Percentiles rank a stretch among this genome's conserved stretches.
These are phyloP conservation scores for Scorias spongiosa DNA, from an alignment of 2,329 filamentous ascomycete genomes.

Conservation along the genomic window DNA sequence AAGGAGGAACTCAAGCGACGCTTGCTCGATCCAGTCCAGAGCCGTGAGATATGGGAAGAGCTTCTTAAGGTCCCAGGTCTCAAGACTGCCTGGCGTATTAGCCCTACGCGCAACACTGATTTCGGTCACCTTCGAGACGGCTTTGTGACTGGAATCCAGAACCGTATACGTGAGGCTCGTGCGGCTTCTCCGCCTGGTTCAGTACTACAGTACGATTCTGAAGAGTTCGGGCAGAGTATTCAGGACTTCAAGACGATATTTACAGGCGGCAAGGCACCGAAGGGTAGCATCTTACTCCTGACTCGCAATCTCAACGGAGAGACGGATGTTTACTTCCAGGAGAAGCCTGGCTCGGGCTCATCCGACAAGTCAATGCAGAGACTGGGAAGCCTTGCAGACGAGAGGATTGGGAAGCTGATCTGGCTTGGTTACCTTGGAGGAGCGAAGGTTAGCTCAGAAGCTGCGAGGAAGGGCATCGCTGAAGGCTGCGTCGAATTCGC, in stretches of 20 bases:
- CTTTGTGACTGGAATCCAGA: slow-evolving; percentile 73
- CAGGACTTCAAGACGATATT: slow-evolving; percentile 70
- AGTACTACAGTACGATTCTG: slow-evolving; percentile 46
- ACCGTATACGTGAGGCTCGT: slow-evolving; percentile 45
- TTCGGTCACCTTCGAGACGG: slow-evolving; percentile 86
- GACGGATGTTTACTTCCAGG: slow-evolving; percentile 53
- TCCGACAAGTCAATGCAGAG: slow-evolving; percentile 28
- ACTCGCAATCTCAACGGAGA: slow-evolving; percentile 49
- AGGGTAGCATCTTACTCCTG: slow-evolving; percentile 63
- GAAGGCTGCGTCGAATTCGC: slow-evolving; percentile 81
- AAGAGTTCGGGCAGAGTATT: slow-evolving; percentile 61
- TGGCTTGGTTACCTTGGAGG: slow-evolving; percentile 88
- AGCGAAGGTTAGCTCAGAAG: slow-evolving; percentile 71
- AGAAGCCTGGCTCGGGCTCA: slow-evolving; percentile 25
- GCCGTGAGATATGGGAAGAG: slow-evolving; percentile 59
- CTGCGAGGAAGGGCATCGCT: slow-evolving; percentile 65
- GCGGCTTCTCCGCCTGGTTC: slow-evolving; percentile 20
- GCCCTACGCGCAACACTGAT: slow-evolving; percentile 86
- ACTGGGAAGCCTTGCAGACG: slow-evolving; percentile 61
- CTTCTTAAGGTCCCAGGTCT: slow-evolving; percentile 53
- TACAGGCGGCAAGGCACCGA: slow-evolving; percentile 60
- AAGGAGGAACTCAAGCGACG: slow-evolving; percentile 55
- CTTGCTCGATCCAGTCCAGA: slow-evolving; percentile 53
- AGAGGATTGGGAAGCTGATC: slow-evolving; percentile 62
- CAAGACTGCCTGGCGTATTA: slow-evolving; percentile 66